Evolutionary conservation across 768 basidiomycete genomes (phyloP).

Genomic region (Rhodosporidiobolus odoratus): DNA sequence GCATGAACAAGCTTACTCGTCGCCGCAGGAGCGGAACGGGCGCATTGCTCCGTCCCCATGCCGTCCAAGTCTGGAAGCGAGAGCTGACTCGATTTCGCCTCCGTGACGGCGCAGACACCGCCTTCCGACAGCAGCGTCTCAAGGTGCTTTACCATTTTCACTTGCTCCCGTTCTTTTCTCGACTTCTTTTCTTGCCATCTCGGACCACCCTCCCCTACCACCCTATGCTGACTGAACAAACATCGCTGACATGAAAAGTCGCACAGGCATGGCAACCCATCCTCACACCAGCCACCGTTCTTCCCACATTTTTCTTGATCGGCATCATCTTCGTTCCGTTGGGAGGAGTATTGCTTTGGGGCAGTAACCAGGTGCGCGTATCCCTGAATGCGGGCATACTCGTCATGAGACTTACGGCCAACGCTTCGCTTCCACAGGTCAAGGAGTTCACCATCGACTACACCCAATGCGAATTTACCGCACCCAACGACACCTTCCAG

Average conservation of each 20-base stretch:
- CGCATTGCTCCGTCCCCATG: background rate
- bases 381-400: too few relatives aligned
- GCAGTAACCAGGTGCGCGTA: conserved; percentile 57
- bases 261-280: conserved; percentile 91
- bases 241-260: background rate
- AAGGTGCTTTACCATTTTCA: conserved; percentile 51
- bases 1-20: too few relatives aligned
- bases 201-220: background rate
- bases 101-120: conserved; percentile 20
- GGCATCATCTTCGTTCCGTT: conserved; percentile 94
- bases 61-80: background rate
- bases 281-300: conserved; percentile 91
- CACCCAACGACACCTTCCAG: conserved; percentile 53
- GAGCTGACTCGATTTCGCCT: background rate
- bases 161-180: background rate
- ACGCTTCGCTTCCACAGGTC: conserved; percentile 55
- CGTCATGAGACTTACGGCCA: background rate
- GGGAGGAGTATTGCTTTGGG: conserved; percentile 84
- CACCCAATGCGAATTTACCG: conserved; percentile 73
- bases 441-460: conserved; percentile 94
- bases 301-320: conserved; percentile 91
- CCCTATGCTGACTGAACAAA: too few relatives aligned
- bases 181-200: background rate
- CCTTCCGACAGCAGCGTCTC: conserved; percentile 88
- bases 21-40: too few relatives aligned